These are phyloP conservation scores for Linderina pennispora DNA, from an alignment of 192 early-diverging fungal genomes.

Conservation along the genomic window DNA sequence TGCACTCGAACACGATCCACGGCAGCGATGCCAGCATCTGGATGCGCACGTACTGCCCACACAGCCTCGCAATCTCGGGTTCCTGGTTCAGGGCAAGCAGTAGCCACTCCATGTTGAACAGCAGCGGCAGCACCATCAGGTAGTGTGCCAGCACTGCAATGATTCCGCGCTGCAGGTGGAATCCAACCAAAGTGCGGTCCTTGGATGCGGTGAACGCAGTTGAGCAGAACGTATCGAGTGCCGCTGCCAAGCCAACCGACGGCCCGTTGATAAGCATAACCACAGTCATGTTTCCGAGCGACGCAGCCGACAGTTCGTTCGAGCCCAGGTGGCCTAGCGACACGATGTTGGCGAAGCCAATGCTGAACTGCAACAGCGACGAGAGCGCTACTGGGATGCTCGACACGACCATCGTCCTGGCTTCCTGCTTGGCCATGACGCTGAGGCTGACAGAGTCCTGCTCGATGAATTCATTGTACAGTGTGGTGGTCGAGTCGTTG, in stretches of 20 bases:
- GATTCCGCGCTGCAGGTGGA: slow-evolving; percentile 67
- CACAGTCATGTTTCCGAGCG: slow-evolving; percentile 60
- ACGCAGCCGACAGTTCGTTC: slow-evolving; percentile 53
- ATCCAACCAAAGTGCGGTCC: slow-evolving; percentile 51
- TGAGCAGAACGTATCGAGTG: slow-evolving; percentile 62
- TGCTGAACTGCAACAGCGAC: slow-evolving; percentile 52
- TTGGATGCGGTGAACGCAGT: slow-evolving; percentile 56
- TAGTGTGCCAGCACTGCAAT: slow-evolving; percentile 61
- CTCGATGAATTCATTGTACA: slow-evolving; percentile 18
- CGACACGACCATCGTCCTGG: background rate
- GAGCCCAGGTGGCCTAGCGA: slow-evolving; percentile 52
- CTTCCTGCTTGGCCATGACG: slow-evolving; percentile 9
- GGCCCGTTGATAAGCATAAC: slow-evolving; percentile 58
- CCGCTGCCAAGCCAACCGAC: slow-evolving; percentile 55
- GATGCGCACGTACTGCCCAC: slow-evolving; percentile 57
- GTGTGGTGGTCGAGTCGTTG: slow-evolving; percentile 7
- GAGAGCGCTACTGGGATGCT: slow-evolving; percentile 43
- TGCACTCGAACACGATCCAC: slow-evolving; percentile 67
- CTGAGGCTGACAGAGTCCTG: slow-evolving; percentile 10
- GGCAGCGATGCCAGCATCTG: slow-evolving; percentile 66
- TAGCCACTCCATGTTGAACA: slow-evolving; percentile 61
- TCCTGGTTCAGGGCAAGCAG: slow-evolving; percentile 67
- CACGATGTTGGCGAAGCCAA: slow-evolving; percentile 53
- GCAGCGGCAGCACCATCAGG: slow-evolving; percentile 63
- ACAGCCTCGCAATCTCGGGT: slow-evolving; percentile 52